Base-by-base conservation (phyloP, 306 rosid species). In the Hippophae gyantsensis region DNA sequence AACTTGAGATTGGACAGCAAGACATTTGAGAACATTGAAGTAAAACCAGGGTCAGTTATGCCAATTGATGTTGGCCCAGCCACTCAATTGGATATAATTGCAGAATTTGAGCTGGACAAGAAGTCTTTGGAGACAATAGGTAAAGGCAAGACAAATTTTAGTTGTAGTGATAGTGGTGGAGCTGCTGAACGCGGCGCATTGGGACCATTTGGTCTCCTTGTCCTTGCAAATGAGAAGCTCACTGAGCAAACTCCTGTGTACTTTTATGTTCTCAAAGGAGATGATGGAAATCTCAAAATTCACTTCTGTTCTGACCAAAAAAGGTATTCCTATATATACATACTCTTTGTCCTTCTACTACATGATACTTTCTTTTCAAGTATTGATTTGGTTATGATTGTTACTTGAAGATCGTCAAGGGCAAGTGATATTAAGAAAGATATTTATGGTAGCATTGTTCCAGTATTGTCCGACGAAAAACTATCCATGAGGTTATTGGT, bases 141-240 rank as follows among this genome's bases (percentile, higher is more conserved):
- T 12, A 12, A 53, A 27, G 69, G 77, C 63, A 69, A 77, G 12
- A 66, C 8, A 42, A 69, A 76, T 11, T 90, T 79, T 70, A 72
- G 67, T 42, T 90, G 97, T 53, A 43, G 77, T 41, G 68, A 18
- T 9, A 72, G 87, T 27, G 83, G 89, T 5, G 98, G 98, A 62
- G 81, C 83, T 52, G 48, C 62, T 4, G 9, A 66, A 12, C 86
- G 95, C 5, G 92, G 87, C 10, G 89, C 95, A 9, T 68, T 92
- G 48, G 98, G 98, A 69, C 98, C 98, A 46, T 92, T 87, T 54
- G 98, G 98, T 67, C 73, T 92, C 67, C 58, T 78, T 53, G 86
- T 92, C 62, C 81, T 92, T 23, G 98, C 96, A 26, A 92, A 92
- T 60, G 66, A 73, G 0, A 74, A 38, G 61, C 92, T 76, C 41